Evolutionary conservation across 768 basidiomycete species (phyloP).

Genomic region (Tubosaeta sp.): DNA sequence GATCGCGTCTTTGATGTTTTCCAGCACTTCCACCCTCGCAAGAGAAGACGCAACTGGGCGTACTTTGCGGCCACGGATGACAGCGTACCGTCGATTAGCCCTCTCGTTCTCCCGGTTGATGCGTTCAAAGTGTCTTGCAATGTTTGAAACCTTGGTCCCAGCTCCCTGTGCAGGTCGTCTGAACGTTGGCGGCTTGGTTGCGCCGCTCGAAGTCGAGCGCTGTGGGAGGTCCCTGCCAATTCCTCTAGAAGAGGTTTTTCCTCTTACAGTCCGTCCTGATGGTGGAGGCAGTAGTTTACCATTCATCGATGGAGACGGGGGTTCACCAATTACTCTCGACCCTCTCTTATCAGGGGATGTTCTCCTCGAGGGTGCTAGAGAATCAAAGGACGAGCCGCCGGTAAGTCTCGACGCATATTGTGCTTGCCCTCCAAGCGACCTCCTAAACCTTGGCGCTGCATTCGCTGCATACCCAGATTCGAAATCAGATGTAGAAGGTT

Average conservation of each 20-base stretch:
- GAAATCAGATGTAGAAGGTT: constrained; percentile 75
- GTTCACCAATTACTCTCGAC: constrained; percentile 34
- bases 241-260: constrained; percentile 31
- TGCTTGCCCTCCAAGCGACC: constrained; percentile 33
- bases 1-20: constrained; percentile 89
- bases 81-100: constrained; percentile 74
- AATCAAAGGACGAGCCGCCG: constrained; percentile 45
- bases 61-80: constrained; percentile 80
- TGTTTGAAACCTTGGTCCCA: constrained; percentile 77
- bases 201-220: constrained; percentile 38
- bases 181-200: constrained; percentile 48
- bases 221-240: constrained; percentile 37
- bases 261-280: constrained; percentile 35
- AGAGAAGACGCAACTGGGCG: constrained; percentile 87
- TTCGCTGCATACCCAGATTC: constrained; percentile 93
- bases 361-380: constrained; percentile 57
- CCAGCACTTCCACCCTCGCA: constrained; percentile 83
- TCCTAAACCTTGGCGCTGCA: constrained; percentile 73
- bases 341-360: constrained; percentile 72
- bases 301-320: constrained; percentile 23
- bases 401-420: constrained; percentile 49
- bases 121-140: constrained; percentile 88
- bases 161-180: constrained; percentile 47
- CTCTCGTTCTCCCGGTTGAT: constrained; percentile 71
- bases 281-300: constrained; percentile 26